phyloP scores from a whole-genome alignment of 768 basidiomycete species.

The Pilatotrama ljubarskyi region DNA sequence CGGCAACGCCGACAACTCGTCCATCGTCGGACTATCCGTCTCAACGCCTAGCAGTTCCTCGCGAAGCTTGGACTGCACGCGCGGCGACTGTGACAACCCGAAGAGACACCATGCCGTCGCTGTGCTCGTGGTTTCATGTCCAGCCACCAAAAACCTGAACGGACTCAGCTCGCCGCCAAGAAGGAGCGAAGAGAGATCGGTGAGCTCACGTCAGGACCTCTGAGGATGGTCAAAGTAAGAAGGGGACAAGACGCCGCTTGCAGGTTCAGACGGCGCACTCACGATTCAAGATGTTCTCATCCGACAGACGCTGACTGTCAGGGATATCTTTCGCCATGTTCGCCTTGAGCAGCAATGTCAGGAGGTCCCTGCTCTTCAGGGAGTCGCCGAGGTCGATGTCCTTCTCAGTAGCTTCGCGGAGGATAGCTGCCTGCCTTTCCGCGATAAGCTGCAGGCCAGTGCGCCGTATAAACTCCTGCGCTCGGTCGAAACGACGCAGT shows the following conservation, averaged over 20 bases:
- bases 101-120: conserved; percentile 37
- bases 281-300: conserved; percentile 62
- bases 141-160: conserved; percentile 31
- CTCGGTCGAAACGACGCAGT: conserved; percentile 1
- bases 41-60: conserved; percentile 43
- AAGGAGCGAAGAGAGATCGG: no score
- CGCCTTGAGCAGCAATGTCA: conserved; percentile 51
- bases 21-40: conserved; percentile 58
- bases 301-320: conserved; percentile 53
- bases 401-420: conserved; percentile 34
- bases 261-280: conserved; percentile 21
- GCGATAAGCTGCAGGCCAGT: conserved; percentile 33
- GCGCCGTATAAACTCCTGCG: conserved; percentile 24
- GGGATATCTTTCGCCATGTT: conserved; percentile 64
- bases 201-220: conserved; percentile 25
- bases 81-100: conserved; percentile 38
- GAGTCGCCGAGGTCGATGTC: not conserved
- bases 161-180: not conserved
- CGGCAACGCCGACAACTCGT: conserved; percentile 59
- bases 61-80: conserved; percentile 38
- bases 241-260: no score
- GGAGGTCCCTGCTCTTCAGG: conserved; percentile 9
- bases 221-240: not conserved
- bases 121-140: conserved; percentile 42
- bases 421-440: conserved; percentile 39